Evolutionary conservation across 495 filamentous ascomycete species (phyloP), one percentile per base, ranked within the genome.

Genomic region (Daldinia concentrica): DNA sequence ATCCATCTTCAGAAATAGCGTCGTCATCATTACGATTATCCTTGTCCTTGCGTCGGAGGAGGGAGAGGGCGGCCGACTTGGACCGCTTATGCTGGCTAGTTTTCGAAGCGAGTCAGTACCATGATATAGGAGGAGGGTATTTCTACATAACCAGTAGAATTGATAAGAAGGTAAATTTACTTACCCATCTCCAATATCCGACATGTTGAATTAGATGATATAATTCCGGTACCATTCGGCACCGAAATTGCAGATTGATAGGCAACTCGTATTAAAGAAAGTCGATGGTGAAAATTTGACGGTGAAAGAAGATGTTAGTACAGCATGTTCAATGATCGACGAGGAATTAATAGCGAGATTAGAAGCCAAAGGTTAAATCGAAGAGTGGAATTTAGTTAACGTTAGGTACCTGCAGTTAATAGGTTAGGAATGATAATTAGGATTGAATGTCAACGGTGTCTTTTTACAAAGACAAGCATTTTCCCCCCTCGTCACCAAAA

Each of bases 1-100:
- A 74, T 24, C 79, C 79, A 56, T 84, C 84, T 69, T 81, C 78
- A 6, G 79, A 81, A 2, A 62, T 66, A 41, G 69, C 71, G 43
- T 78, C 78, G 58, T 86, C 83, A 58, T 86, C 84, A 57, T 81
- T 83, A 62, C 69, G 74, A 27, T 57, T 57, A 22, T 59, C 56
- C 55, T 64, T 75, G 34, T 73, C 68, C 54, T 80, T 82, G 29
- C 85, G 80, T 37, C 82, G 80, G 19, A 88, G 78, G 6, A 85
- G 71, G 39, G 84, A 85, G 24, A 86, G 76, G 32, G 82, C 80
- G 9, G 82, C 78, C 22, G 85, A 87, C 70, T 85, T 87, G 50
- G 82, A 82, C 65, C 86, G 83, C 76, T 82, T 85, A 72, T 88
- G 86, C 45, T 74, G 74, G 67, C 81, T 85, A 64, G 12, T 45